Base-by-base conservation (phyloP, 345 rosid genomes). In the Turritis glabra region DNA sequence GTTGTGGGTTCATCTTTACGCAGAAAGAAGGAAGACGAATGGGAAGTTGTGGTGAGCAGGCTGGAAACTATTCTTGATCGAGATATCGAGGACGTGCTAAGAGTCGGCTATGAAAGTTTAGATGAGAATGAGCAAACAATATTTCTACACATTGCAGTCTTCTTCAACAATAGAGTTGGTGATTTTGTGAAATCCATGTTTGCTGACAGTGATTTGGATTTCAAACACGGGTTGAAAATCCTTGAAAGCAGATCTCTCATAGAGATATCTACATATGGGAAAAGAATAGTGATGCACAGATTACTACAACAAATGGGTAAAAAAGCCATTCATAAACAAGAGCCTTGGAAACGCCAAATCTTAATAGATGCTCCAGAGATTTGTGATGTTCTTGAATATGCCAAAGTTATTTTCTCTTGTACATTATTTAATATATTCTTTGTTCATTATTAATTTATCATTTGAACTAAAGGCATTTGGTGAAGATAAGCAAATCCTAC, bases 141-240 rank as follows among this genome's bases (percentile, higher is more conserved):
- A 3, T 84, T 84, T 74, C 69, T 70, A 8, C 58, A 73, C 14
- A 66, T 84, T 58, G 81, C 82, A 8, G 43, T 77, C 22, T 78
- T 81, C 44, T 76, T 75, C 12, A 75, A 56, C 15, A 22, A 74
- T 0, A 2, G 2, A 3, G 3, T 25, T 0, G 4, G 4, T 3
- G 29, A 76, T 6, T 1, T 0, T 4, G 41, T 79, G n/a, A 21
- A 3, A 5, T 8, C 29, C 4, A 65, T 79, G 25, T 50, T 79
- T 0, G 69, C 46, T 1, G 66, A 18, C 0, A 46, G 35, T 47
- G 32, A 66, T 5, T 9, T 12, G n/a, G 7, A 65, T 47, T 35
- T 19, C n/a, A 46, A 12, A 22, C 0, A 8, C 1, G 35, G 75
- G 7, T 71, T 71, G 64, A 11, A 43, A 18, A 14, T 3, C 8